Evolutionary conservation across 2,329 filamentous ascomycete species (phyloP).

Genomic region (Thermothelomyces thermophilus): DNA sequence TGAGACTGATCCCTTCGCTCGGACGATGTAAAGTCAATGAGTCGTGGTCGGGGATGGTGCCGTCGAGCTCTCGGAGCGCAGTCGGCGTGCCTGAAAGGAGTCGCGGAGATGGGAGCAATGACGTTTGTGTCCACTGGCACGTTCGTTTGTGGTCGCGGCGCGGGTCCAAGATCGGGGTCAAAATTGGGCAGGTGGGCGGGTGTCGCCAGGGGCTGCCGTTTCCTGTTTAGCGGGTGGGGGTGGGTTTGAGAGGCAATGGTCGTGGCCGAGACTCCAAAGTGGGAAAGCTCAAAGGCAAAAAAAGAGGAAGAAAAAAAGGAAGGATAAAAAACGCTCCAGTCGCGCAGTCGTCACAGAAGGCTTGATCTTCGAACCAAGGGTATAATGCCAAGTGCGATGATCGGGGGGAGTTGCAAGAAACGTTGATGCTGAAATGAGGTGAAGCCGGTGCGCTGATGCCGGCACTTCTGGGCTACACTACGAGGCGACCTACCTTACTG

Average conservation of each 20-base stretch:
- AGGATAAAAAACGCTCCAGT: neutral
- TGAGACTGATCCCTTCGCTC: conserved; percentile 15
- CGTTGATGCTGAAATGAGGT: conserved; percentile 11
- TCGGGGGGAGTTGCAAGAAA: neutral
- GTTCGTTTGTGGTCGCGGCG: conserved; percentile 20
- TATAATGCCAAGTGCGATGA: conserved; percentile 12
- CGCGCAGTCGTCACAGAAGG: neutral
- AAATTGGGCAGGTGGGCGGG: conserved; percentile 26
- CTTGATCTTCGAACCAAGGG: conserved; percentile 6
- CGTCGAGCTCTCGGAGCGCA: conserved; percentile 12
- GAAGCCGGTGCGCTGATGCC: conserved; percentile 2
- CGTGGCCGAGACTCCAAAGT: neutral
- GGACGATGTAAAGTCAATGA: neutral
- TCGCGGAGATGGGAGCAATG: conserved; percentile 19
- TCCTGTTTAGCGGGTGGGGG: neutral
- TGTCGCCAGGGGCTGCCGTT: conserved; percentile 6
- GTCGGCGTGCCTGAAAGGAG: neutral
- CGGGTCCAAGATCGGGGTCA: conserved; percentile 24
- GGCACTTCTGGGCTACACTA: conserved; percentile 1
- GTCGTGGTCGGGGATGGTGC: conserved; percentile 14
- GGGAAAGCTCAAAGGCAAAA: neutral
- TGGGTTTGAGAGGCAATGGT: neutral
- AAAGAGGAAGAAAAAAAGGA: too few species aligned
- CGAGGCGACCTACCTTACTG: too few species aligned
- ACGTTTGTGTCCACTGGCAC: conserved; percentile 21